Base-by-base conservation (phyloP, 305 asterid species). In the Striga hermonthica region DNA sequence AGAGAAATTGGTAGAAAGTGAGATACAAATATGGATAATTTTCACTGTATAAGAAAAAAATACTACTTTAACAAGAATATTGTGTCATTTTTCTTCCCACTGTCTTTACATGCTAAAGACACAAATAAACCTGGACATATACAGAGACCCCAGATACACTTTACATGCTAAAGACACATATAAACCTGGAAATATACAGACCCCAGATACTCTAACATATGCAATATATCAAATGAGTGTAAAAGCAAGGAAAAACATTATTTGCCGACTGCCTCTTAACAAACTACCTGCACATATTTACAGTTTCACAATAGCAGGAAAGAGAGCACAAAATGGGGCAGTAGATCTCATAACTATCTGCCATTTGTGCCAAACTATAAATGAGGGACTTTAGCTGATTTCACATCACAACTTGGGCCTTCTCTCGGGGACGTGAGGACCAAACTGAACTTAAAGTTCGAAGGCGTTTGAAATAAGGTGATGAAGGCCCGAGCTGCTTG, bases 401-500 rank as follows among this genome's bases (percentile, higher is more conserved):
- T 8, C 47, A 41, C 10, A 4, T 8, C 75, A 38, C 36, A 6
- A 4, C 68, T 65, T 69, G 50, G 48, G 72, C n/a, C 7, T 74
- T 31, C 34, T 77, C 75, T 7, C 36, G 65, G 5, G 78, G 64
- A 3, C 74, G 68, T 0, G 79, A 66, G n/a, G 82, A 47, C 97
- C 95, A 86, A 47, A 45, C 74, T 0, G 95, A 75, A 72, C 95
- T 88, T 72, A 90, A 75, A 57, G 79, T 76, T 62, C 91, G 79
- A 12, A 90, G 92, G 1, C 96, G 91, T 52, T 83, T 76, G 47
- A 80, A 80, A 79, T 90, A 90, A 64, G 28, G 82, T 93, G 34
- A 90, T 82, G 35, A 88, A 86, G 39, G 84, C 95, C 16, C 76
- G 81, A 47, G 97, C 97, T 64, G 91, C 80, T 81, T 90, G 95